Evolutionary conservation across 352 stramenopile species (phyloP).

Genomic region (Phytophthora colocasiae): DNA sequence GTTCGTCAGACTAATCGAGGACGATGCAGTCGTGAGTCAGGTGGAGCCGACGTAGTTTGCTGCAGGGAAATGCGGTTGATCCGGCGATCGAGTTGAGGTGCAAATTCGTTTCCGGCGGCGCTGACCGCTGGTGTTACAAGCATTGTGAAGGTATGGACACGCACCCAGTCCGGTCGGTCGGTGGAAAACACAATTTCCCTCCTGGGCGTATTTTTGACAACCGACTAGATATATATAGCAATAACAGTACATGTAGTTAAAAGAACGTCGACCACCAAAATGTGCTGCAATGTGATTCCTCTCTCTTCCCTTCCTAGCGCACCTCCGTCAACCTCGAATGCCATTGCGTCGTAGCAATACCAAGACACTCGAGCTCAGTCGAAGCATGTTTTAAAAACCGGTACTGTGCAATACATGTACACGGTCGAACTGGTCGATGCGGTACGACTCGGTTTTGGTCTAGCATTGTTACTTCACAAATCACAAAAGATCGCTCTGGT

Average conservation of each 20-base stretch:
- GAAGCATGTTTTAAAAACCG: not conserved
- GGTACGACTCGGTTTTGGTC: not conserved
- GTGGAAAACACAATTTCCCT: not conserved
- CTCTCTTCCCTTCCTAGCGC: not conserved
- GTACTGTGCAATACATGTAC: not conserved
- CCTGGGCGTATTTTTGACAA: not conserved
- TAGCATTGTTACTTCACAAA: constrained; percentile 1
- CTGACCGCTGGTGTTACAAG: not conserved
- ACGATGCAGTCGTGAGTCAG: not conserved
- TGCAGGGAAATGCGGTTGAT: not conserved
- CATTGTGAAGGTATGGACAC: not conserved
- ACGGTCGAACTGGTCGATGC: not conserved
- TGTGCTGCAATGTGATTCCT: too few relatives aligned
- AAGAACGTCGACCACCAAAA: too few relatives aligned
- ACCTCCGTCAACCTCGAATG: not conserved
- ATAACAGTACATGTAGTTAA: too few relatives aligned
- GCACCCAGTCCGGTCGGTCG: too few relatives aligned
- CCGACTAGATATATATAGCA: too few relatives aligned
- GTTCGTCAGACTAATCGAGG: not conserved
- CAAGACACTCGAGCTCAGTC: too few relatives aligned
- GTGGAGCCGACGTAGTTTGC: not conserved
- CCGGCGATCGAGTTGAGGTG: not conserved
- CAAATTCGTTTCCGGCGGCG: not conserved
- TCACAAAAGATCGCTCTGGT: not conserved
- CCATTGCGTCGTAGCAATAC: not conserved